Percentiles rank a stretch among this genome's conserved stretches.
Conservation (phyloP, 2,329 filamentous ascomycete species). For the Aphanocladium album region DNA sequence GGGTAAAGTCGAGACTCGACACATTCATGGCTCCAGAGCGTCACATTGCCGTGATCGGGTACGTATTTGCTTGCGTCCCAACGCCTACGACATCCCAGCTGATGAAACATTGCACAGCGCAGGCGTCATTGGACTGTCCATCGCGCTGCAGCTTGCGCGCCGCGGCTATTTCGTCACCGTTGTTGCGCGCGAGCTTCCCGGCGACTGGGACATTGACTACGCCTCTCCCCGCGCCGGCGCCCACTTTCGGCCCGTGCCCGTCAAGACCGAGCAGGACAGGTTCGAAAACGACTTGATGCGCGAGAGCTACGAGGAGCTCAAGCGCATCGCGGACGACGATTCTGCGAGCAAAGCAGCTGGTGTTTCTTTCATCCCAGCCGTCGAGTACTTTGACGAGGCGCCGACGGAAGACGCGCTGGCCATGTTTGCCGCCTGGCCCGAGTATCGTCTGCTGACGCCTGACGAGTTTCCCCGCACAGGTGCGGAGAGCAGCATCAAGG, state of each 20-base stretch:
- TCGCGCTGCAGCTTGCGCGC: conserved; percentile 2
- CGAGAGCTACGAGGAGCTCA: conserved; percentile 1
- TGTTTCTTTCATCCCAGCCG: neutral
- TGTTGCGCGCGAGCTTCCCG: neutral
- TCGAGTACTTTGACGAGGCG: conserved; percentile 1
- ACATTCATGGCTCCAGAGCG: neutral
- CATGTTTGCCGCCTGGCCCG: neutral
- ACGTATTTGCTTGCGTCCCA: neutral
- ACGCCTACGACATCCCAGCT: no score
- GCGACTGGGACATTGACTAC: conserved; percentile 8
- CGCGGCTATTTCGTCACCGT: neutral
- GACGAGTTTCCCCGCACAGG: neutral
- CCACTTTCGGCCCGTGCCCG: conserved; percentile 5
- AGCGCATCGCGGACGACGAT: neutral
- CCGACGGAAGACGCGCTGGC: neutral
- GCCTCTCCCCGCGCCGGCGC: conserved; percentile 5
- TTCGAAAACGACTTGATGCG: conserved; percentile 2
- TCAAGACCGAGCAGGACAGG: neutral
- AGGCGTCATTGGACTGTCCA: conserved; percentile 11
- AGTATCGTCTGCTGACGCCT: neutral
- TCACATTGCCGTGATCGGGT: conserved; percentile 5
- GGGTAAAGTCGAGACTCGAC: no score
- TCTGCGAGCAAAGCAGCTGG: neutral
- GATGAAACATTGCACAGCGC: no score
- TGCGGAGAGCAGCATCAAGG: neutral